Conservation (phyloP, 1,284 basidiomycete species). For the Bondarzewia mesenterica region DNA sequence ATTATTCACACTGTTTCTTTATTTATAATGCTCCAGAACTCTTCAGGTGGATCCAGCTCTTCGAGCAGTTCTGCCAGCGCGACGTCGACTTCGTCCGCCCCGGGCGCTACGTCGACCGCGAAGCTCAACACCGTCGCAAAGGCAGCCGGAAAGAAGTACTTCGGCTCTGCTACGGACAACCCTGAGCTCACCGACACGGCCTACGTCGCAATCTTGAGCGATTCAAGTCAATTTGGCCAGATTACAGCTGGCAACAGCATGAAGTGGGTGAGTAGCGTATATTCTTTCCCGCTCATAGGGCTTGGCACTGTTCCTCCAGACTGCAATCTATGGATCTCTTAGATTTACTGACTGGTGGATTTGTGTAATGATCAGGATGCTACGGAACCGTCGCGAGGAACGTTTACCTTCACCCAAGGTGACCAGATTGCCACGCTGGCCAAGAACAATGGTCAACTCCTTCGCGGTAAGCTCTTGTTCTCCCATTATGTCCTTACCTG, state of each 20-base stretch:
- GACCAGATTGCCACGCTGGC: constrained; percentile 42
- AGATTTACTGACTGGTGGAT: neutral
- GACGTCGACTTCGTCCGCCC: neutral
- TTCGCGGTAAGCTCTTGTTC: constrained; percentile 29
- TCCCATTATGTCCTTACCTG: neutral
- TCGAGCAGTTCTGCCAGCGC: neutral
- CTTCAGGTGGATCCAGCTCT: neutral
- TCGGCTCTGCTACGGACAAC: constrained; percentile 56
- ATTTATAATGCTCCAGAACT: neutral
- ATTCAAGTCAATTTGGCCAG: constrained; percentile 38
- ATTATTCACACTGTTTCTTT: neutral
- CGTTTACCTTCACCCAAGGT: constrained; percentile 37
- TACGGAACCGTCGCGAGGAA: constrained; percentile 41
- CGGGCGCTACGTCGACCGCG: constrained; percentile 16
- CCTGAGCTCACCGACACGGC: constrained; percentile 37
- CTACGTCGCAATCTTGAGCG: constrained; percentile 34
- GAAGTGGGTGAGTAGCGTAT: constrained; percentile 38
- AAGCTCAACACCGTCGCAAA: constrained; percentile 32
- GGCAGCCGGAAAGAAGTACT: constrained; percentile 45
- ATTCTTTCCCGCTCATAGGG: neutral
- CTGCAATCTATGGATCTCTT: too few relatives aligned
- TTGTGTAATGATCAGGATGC: constrained; percentile 28
- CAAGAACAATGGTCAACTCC: constrained; percentile 30
- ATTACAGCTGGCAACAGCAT: constrained; percentile 47
- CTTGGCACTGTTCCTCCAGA: neutral